Conservation (phyloP, 257 asterid genomes). For the Ilex asprella region DNA sequence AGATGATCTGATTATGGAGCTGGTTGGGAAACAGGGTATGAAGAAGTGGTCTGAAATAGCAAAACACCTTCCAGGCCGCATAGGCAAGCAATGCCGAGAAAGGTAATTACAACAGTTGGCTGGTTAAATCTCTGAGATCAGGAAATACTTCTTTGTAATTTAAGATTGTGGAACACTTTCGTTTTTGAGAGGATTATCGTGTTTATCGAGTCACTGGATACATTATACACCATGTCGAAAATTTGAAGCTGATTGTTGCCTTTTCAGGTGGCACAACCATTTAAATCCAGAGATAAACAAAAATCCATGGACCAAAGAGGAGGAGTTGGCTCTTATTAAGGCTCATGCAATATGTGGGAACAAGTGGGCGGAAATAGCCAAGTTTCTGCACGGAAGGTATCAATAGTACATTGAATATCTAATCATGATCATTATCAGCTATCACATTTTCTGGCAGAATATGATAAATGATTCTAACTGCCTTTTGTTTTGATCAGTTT, state of each 20-base stretch:
- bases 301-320: constrained; percentile 46
- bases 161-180: too few species aligned
- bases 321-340: constrained; percentile 34
- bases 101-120: not conserved
- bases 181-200: too few species aligned
- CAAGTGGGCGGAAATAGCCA: constrained; percentile 53
- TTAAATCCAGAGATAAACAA: constrained; percentile 45
- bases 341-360: constrained; percentile 45
- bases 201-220: too few species aligned
- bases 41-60: not conserved
- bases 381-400: constrained; percentile 53
- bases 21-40: not conserved
- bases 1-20: not conserved
- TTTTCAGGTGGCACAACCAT: constrained; percentile 50
- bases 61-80: not conserved
- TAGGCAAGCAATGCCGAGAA: constrained; percentile 2
- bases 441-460: not conserved
- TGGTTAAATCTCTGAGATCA: too few species aligned
- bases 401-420: too few species aligned
- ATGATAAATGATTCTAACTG: not conserved
- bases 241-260: not conserved
- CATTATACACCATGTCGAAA: too few species aligned
- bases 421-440: not conserved
- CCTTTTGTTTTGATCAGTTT: not conserved
- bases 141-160: too few species aligned